Evolutionary conservation across 306 rosid genomes (phyloP).

Genomic region (Cicer judaicum): DNA sequence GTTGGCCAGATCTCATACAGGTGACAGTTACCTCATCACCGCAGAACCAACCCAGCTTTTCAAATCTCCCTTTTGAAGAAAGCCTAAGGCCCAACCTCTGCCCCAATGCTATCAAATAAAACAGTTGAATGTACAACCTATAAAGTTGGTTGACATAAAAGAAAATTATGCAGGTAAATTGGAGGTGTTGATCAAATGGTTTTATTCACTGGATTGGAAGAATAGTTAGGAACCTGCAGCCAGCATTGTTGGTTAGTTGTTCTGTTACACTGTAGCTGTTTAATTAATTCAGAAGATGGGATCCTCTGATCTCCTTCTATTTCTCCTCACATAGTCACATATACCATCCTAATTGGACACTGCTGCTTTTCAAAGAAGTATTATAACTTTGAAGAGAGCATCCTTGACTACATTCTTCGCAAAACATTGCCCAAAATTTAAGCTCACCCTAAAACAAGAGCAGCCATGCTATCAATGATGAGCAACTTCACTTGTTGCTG

Average conservation of each 20-base stretch:
- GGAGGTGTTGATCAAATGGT: constrained; percentile 8
- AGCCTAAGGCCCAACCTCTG: neutral
- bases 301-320: constrained; percentile 11
- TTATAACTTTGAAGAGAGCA: constrained; percentile 39
- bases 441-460: constrained; percentile 78
- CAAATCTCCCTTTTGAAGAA: neutral
- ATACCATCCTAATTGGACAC: constrained; percentile 12
- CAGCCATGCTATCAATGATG: constrained; percentile 91
- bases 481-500: constrained; percentile 84
- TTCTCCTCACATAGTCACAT: constrained; percentile 1
- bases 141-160: neutral
- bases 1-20: neutral
- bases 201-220: neutral
- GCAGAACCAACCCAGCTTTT: neutral
- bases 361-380: constrained; percentile 15
- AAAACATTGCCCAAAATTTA: constrained; percentile 30
- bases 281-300: neutral
- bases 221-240: neutral
- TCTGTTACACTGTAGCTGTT: constrained; percentile 16
- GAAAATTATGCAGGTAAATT: constrained; percentile 5
- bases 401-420: constrained; percentile 33
- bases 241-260: constrained; percentile 12
- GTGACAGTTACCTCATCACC: neutral
- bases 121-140: neutral
- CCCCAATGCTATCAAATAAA: neutral